These are phyloP conservation scores for Coemansia umbellata DNA, from an alignment of 192 early-diverging fungal species.

Conservation along the genomic window DNA sequence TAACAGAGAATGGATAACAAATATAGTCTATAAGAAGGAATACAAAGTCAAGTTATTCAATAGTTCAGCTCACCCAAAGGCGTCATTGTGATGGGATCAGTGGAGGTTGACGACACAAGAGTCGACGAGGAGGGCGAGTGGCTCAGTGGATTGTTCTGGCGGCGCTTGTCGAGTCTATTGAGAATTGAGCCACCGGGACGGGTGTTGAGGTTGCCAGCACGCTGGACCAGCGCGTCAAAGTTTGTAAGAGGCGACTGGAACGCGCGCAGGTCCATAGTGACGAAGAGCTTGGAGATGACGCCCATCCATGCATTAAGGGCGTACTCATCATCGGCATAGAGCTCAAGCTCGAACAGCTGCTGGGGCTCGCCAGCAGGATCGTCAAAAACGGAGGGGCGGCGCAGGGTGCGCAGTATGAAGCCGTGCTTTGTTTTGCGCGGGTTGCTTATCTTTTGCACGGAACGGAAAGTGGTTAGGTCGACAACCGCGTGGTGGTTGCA, in stretches of 20 bases:
- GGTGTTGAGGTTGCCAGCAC: constrained; percentile 29
- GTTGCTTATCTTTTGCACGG: constrained; percentile 34
- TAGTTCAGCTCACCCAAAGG: too few species aligned
- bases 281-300: constrained; percentile 42
- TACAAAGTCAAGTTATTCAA: too few species aligned
- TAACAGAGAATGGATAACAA: too few species aligned
- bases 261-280: constrained; percentile 47
- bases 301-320: constrained; percentile 38
- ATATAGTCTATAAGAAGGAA: too few species aligned
- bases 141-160: constrained; percentile 1
- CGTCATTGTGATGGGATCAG: constrained; percentile 20
- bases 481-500: constrained; percentile 22
- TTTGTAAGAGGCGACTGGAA: constrained; percentile 45
- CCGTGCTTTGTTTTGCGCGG: constrained; percentile 44
- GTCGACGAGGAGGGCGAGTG: constrained; percentile 32
- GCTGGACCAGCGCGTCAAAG: constrained; percentile 47
- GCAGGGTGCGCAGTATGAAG: constrained; percentile 31
- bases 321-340: constrained; percentile 35
- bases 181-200: constrained; percentile 36
- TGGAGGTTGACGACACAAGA: constrained; percentile 14
- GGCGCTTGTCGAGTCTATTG: constrained; percentile 32
- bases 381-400: constrained; percentile 45
- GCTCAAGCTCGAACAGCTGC: constrained; percentile 41
- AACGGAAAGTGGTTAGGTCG: constrained; percentile 39
- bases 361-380: constrained; percentile 12